Evolutionary conservation across 2,329 filamentous ascomycete genomes (phyloP), one percentile per base, ranked within the genome.

Genomic region (Trichoderma simmonsii): DNA sequence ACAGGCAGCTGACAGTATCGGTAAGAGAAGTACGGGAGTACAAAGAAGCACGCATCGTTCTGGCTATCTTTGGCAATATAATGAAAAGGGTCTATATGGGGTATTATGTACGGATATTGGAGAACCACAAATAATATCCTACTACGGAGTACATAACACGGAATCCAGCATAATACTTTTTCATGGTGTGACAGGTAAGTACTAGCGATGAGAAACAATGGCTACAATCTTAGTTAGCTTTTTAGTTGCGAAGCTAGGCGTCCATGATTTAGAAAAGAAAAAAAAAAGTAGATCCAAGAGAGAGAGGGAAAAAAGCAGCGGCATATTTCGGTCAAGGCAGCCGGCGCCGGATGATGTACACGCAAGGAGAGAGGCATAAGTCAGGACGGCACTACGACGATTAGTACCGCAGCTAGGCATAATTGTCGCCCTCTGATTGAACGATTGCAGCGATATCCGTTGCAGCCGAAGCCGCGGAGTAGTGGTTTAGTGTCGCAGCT

Each of bases 1-100:
- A 30, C 32, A 30, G 34, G 61, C 39, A 64, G 65, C 65, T 60
- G 54, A 68, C 54, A 39, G 26, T 21, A 43, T 43, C 65, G 65
- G 65, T 68, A 68, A n/a, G 65, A 68, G 26, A 68, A 69, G 66
- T 69, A 69, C 66, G 56, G 54, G 14, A 69, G 66, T 69, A 59
- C 66, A 57, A 69, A n/a, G 36, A 60, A 69, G 36, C 54, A 60
- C 66, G 66, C 66, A 61, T 43, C 36, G 32, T 54, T 54, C n/a
- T 24, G 48, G 48, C 14, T 30, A 30, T n/a, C 34, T 57, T 57
- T 26, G n/a, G 32, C 30, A 18, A 32, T 26, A 24, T 61, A 61
- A 70, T 51, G 57, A 69, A 34, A 34, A 69, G 66, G 36, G 66
- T 48, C 57, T 48, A 43, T 61, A 60, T 69, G 66, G 66, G 54